Conservation (phyloP, 441 rosid genomes). For the Dalechampia spathulata region DNA sequence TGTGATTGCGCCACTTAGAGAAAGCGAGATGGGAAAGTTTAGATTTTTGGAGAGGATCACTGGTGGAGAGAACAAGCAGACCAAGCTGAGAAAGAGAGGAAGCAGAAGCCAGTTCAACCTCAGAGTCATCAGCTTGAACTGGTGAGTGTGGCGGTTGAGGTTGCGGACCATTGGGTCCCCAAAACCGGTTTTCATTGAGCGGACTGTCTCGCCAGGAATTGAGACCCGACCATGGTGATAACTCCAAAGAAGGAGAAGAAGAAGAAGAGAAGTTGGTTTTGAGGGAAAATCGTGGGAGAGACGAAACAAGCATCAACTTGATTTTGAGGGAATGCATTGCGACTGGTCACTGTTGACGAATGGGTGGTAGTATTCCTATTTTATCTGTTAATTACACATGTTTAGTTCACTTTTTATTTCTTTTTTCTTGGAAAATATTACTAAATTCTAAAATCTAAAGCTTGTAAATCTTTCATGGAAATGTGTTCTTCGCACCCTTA, state of each 20-base stretch:
- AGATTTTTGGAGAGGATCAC: slow-evolving; percentile 55
- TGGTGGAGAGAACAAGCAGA: slow-evolving; percentile 62
- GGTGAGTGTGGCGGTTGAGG: slow-evolving; percentile 6
- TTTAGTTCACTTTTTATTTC: too few species aligned
- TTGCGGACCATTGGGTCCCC: slow-evolving; percentile 18
- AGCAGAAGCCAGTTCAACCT: slow-evolving; percentile 20
- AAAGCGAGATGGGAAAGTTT: slow-evolving; percentile 67
- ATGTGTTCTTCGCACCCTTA: too few species aligned
- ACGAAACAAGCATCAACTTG: slow-evolving; percentile 7
- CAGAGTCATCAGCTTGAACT: background rate
- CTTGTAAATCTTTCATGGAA: too few species aligned
- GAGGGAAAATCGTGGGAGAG: slow-evolving; percentile 8
- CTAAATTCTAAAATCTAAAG: too few species aligned
- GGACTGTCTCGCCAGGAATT: slow-evolving; percentile 55
- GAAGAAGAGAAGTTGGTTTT: slow-evolving; percentile 20
- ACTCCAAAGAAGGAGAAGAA: slow-evolving; percentile 24
- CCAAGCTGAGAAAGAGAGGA: slow-evolving; percentile 81
- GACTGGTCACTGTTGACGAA: too few species aligned
- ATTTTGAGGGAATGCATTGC: background rate
- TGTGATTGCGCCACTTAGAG: slow-evolving; percentile 54
- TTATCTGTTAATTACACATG: too few species aligned
- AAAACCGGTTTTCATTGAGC: slow-evolving; percentile 44
- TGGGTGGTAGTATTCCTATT: too few species aligned
- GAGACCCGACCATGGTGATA: slow-evolving; percentile 67
- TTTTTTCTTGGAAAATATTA: too few species aligned